These are phyloP conservation scores for Abelmoschus esculentus DNA, from an alignment of 345 rosid genomes.

Conservation along the genomic window DNA sequence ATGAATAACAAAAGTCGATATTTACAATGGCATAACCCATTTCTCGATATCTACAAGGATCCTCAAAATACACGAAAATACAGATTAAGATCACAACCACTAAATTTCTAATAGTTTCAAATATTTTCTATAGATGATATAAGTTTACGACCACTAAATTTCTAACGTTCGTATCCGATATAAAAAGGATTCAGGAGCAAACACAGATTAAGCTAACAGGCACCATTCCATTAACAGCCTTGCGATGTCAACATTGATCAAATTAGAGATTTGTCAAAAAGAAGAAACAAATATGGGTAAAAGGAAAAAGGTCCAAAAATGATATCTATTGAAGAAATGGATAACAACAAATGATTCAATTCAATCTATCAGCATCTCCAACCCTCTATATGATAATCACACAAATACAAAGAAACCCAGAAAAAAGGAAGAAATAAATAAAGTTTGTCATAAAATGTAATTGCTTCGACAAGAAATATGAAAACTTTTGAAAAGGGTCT, in stretches of 20 bases:
- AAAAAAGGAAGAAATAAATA: constrained; percentile 7
- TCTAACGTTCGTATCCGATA: no score
- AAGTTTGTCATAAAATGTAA: constrained; percentile 3
- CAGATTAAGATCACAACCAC: no score
- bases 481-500: no score
- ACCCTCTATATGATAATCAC: constrained; percentile 23
- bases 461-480: background rate
- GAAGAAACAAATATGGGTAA: no score
- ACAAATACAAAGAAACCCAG: constrained; percentile 1
- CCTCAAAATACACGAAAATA: no score
- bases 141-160: no score
- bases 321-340: constrained; percentile 14
- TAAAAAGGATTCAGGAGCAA: background rate
- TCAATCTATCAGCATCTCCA: constrained; percentile 30
- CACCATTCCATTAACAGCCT: constrained; percentile 4
- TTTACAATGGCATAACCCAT: no score
- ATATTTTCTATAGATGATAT: no score
- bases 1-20: no score
- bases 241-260: constrained; percentile 4
- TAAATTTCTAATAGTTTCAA: no score
- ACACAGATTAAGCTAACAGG: constrained; percentile 1
- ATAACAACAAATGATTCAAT: constrained; percentile 17
- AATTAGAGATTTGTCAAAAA: constrained; percentile 20
- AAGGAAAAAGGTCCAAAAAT: constrained; percentile 1
- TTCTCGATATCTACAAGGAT: no score